These are phyloP conservation scores for Delphinella strobiligena DNA, from an alignment of 2,329 filamentous ascomycete genomes.

Conservation along the genomic window DNA sequence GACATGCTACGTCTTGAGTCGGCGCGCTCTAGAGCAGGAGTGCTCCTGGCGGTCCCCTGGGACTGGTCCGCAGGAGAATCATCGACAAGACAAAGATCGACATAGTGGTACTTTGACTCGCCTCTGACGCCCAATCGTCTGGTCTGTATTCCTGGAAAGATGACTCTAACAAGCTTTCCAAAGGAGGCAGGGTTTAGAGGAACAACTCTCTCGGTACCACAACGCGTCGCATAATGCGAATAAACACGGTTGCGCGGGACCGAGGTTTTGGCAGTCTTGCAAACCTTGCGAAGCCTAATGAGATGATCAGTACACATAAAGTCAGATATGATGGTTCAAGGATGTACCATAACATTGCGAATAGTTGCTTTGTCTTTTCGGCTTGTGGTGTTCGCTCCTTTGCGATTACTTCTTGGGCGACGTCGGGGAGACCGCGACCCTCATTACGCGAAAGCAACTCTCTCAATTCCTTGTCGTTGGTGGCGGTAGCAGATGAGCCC, in stretches of 20 bases:
- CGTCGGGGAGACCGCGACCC: conserved; percentile 54
- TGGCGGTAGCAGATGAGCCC: conserved; percentile 56
- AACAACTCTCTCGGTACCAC: conserved; percentile 84
- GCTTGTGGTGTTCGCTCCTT: conserved; percentile 72
- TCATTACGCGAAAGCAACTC: conserved; percentile 61
- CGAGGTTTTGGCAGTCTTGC: conserved; percentile 65
- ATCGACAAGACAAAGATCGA: conserved; percentile 39
- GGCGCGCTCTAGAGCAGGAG: conserved; percentile 10
- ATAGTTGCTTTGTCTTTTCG: conserved; percentile 72
- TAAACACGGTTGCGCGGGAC: conserved; percentile 90
- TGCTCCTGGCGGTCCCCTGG: conserved; percentile 13
- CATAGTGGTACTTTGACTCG: conserved; percentile 97
- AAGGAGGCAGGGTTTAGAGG: conserved; percentile 95
- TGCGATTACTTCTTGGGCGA: conserved; percentile 63
- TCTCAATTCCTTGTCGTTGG: conserved; percentile 71
- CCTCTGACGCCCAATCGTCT: conserved; percentile 82
- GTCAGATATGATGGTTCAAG: conserved; percentile 3
- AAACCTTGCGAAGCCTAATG: conserved; percentile 59
- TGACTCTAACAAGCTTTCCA: conserved; percentile 88
- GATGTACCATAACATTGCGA: conserved; percentile 76
- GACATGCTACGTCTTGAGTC: conserved; percentile 19
- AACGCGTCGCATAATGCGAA: conserved; percentile 85
- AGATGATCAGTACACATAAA: conserved; percentile 15
- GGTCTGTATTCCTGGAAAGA: conserved; percentile 92
- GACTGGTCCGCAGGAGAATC: conserved; percentile 21